Conservation (phyloP, 2,329 filamentous ascomycete species). For the Pseudogymnoascus sp. region DNA sequence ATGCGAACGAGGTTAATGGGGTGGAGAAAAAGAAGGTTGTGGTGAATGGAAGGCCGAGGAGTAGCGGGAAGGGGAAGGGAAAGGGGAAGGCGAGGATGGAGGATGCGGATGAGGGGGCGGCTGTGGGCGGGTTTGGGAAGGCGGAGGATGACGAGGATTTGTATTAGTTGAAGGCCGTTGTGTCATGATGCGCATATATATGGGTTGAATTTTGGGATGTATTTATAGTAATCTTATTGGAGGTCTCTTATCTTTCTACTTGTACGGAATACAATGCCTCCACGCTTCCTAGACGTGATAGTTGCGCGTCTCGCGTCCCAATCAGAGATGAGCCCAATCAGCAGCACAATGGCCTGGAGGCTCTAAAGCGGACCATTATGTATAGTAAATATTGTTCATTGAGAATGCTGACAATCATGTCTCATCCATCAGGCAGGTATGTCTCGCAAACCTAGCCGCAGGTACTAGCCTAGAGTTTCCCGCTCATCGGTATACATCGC, state of each 20-base stretch:
- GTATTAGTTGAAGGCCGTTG: slow-evolving; percentile 21
- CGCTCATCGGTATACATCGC: neutral
- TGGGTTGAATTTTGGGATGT: neutral
- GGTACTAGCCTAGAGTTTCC: neutral
- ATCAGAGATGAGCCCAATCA: neutral
- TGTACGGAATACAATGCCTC: neutral
- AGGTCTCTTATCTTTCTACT: neutral
- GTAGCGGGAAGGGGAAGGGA: slow-evolving; percentile 52
- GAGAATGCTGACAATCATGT: neutral
- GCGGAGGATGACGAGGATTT: slow-evolving; percentile 30
- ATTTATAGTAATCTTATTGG: slow-evolving; percentile 4
- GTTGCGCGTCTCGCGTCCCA: neutral
- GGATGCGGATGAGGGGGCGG: slow-evolving; percentile 47
- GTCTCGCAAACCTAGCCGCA: neutral
- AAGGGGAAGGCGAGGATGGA: slow-evolving; percentile 39
- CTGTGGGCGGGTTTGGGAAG: slow-evolving; percentile 19
- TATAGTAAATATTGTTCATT: neutral
- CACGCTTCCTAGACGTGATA: neutral
- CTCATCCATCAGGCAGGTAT: neutral
- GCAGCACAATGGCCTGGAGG: too few species aligned
- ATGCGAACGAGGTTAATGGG: slow-evolving; percentile 15
- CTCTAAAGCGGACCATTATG: neutral
- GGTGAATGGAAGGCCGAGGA: slow-evolving; percentile 12
- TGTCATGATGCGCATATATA: neutral
- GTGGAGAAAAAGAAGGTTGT: slow-evolving; percentile 15